Conservation (phyloP, 2,329 filamentous ascomycete species). For the Calonectria montana region DNA sequence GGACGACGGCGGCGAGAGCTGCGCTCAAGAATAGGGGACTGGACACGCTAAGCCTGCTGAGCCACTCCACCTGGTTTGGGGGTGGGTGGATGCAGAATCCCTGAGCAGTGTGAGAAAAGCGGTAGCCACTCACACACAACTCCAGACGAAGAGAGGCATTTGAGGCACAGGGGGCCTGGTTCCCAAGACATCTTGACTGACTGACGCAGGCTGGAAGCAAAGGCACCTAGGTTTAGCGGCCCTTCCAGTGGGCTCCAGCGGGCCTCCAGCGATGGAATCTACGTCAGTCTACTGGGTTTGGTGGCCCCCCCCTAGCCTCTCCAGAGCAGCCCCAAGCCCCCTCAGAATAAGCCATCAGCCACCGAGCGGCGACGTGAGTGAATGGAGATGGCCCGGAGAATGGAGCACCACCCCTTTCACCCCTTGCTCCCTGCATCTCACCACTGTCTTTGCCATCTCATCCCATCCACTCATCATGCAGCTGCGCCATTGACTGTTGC, state of each 20-base stretch:
- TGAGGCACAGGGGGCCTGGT: neutral
- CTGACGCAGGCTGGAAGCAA: slow-evolving; percentile 6
- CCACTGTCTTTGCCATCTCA: slow-evolving; percentile 15
- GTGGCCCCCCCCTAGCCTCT: neutral
- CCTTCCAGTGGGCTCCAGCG: slow-evolving; percentile 8
- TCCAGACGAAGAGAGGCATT: neutral
- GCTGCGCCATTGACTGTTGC: slow-evolving; percentile 4
- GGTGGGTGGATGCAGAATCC: slow-evolving; percentile 33
- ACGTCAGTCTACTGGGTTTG: slow-evolving; percentile 23
- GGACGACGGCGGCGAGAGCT: slow-evolving; percentile 24
- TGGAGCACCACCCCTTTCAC: slow-evolving; percentile 15
- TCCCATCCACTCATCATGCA: slow-evolving; percentile 8
- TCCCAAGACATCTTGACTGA: slow-evolving; percentile 7
- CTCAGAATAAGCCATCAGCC: slow-evolving; percentile 29
- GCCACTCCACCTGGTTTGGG: slow-evolving; percentile 44
- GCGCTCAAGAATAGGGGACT: slow-evolving; percentile 45
- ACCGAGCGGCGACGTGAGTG: slow-evolving; percentile 21
- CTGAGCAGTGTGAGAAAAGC: slow-evolving; percentile 19
- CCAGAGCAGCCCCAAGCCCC: slow-evolving; percentile 4
- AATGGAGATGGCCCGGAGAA: slow-evolving; percentile 25
- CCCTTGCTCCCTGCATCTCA: slow-evolving; percentile 22
- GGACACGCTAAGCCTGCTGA: slow-evolving; percentile 45
- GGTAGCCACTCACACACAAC: slow-evolving; percentile 10
- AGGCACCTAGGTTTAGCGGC: slow-evolving; percentile 9
- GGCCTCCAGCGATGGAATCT: slow-evolving; percentile 16